Evolutionary conservation across 331 rosid genomes (phyloP), one percentile per base, ranked within the genome.

Genomic region (Pyrus hybrid): DNA sequence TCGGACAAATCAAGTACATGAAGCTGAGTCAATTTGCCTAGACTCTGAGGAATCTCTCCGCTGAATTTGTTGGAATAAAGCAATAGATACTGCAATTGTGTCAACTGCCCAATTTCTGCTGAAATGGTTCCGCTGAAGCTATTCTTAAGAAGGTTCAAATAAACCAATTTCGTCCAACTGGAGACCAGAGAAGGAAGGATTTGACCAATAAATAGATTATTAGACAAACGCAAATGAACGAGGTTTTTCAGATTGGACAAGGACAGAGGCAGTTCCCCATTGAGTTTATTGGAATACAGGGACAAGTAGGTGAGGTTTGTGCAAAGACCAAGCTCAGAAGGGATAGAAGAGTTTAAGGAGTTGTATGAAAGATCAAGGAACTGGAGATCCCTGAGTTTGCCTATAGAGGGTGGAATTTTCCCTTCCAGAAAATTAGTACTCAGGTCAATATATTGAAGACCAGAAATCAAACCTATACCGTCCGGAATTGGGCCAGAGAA

Each of bases 111-210:
- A 8, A 8, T 85, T 72, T 86, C 84, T 51, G 85, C 65, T 49
- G 97, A 93, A 76, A 88, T 28, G 6, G 68, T 14, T 37, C 93
- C 93, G 0, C 65, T 77, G 47, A 89, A 85, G 0, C 22, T 49
- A 26, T 86, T 93, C 62, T 81, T 8, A 0, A 86, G 93, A 61
- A 93, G 60, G 81, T 88, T 91, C 28, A 26, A 26, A 26, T 0
- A 26, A 3, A 26, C 28, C 28, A 26, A 26, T 26, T 26, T 3
- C 28, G 28, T 26, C 28, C 28, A 26, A 26, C 3, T 26, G 28
- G 28, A 26, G 28, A 26, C 28, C 2, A 26, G 28, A 26, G 76
- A 37, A 43, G 89, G 80, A 12, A 56, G n/a, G 62, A 23, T 23
- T 58, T 33, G 80, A 33, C 29, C 64, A 5, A 1, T 33, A 7